Conservation (phyloP, 2,329 filamentous ascomycete genomes). For the Ilyonectria destructans region DNA sequence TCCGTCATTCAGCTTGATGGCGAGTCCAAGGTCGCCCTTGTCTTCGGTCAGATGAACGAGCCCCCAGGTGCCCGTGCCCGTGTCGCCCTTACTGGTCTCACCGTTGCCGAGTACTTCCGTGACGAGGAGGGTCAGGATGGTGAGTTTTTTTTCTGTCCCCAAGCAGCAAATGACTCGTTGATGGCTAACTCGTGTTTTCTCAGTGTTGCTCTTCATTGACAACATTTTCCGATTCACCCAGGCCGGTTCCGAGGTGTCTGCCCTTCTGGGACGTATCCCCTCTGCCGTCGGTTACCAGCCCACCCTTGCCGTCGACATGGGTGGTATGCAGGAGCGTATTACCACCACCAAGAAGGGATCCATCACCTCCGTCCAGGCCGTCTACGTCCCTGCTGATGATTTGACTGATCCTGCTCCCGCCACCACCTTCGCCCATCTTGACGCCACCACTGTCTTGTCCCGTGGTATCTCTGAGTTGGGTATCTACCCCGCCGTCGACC, state of each 20-base stretch:
- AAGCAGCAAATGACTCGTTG: background rate
- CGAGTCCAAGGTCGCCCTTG: constrained; percentile 98
- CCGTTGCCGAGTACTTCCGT: constrained; percentile 88
- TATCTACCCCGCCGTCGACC: constrained; percentile 99
- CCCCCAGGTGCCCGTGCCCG: constrained; percentile 99
- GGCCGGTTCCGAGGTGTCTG: constrained; percentile 99
- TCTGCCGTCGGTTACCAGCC: constrained; percentile 99
- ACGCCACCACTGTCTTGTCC: constrained; percentile 99
- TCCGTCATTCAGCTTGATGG: constrained; percentile 99
- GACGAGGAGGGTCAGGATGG: constrained; percentile 87
- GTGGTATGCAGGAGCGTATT: constrained; percentile 99
- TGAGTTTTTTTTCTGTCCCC: constrained; percentile 58
- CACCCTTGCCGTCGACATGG: constrained; percentile 98
- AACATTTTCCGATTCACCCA: constrained; percentile 99
- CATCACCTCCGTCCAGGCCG: constrained; percentile 99
- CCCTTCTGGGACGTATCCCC: constrained; percentile 98
- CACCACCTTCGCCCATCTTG: constrained; percentile 99
- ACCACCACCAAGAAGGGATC: constrained; percentile 99
- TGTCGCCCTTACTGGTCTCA: constrained; percentile 95
- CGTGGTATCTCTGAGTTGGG: constrained; percentile 99
- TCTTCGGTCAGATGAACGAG: constrained; percentile 99
- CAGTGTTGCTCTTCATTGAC: constrained; percentile 99
- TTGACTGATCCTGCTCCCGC: constrained; percentile 99
- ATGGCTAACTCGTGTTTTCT: constrained; percentile 17
- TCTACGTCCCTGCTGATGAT: constrained; percentile 99